Evolutionary conservation across 1,284 basidiomycete species (phyloP), one percentile per base, ranked within the genome.

Genomic region (Cryptococcus sp.): DNA sequence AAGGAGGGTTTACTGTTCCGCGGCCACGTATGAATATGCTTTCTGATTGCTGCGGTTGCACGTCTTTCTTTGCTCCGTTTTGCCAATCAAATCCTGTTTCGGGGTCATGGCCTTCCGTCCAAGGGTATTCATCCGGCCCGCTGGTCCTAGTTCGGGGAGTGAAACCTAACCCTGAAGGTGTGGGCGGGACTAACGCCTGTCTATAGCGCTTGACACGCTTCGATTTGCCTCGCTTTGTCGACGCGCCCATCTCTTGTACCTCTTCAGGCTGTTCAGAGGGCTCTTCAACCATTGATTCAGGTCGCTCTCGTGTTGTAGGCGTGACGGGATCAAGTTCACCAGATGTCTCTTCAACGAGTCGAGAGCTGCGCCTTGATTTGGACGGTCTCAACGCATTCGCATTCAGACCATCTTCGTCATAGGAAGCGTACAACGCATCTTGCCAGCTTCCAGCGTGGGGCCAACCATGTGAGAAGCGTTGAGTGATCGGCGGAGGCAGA

Each of bases 401-500:
- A 23, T 43, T n/a, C 37, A 49, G 46, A 26, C 5, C 46, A 13
- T 52, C 45, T 22, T 67, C 69, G 19, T 68, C 62, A 25, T 72
- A 73, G 16, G 63, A 59, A 29, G 67, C 69, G 43, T 73, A 69
- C 26, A 74, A 49, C 4, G 73, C 73, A 47, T 75, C 69, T 54
- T 75, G 73, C 75, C 75, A 77, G n/a, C 63, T 70, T 7, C 75
- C 75, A 7, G 73, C 73, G 52, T 75, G 73, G 3, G 69, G 70
- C 72, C 72, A 73, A 13, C 72, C 70, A 26, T 72, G 55, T 7
- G 61, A 51, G 52, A 76, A 71, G 46, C 69, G 71, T 45, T 71
- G 62, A 7, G 65, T 54, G 20, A 74, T 64, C 1, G 66, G 69
- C 1, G 66, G 62, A 2, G 69, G 70, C 1, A 75, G 57, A n/a